Evolutionary conservation across 1,284 basidiomycete genomes (phyloP).

Genomic region (Cutaneotrichosporon sp.): DNA sequence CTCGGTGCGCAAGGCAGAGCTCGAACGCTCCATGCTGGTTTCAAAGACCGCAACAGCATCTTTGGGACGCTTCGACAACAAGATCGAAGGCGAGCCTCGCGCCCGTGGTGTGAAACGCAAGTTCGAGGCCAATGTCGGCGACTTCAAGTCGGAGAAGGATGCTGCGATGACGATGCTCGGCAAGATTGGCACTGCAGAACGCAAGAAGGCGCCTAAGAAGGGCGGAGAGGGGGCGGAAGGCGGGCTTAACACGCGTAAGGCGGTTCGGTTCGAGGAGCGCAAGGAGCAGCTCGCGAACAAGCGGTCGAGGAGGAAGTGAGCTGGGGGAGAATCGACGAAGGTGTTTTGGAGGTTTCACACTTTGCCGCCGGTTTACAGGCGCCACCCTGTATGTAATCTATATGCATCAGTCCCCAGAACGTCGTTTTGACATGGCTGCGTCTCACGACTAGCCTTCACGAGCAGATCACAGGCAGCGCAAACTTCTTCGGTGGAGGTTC

Average conservation of each 20-base stretch:
- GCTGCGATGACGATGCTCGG: slow-evolving; percentile 68
- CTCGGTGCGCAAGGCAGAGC: slow-evolving; percentile 62
- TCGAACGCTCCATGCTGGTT: slow-evolving; percentile 71
- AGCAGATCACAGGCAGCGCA: too few relatives aligned
- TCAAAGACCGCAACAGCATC: slow-evolving; percentile 84
- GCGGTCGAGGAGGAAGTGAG: slow-evolving; percentile 1
- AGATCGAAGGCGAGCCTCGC: slow-evolving; percentile 85
- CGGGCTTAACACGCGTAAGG: slow-evolving; percentile 70
- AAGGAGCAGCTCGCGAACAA: slow-evolving; percentile 12
- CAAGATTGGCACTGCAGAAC: slow-evolving; percentile 63
- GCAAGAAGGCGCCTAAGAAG: slow-evolving; percentile 52
- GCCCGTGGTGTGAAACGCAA: slow-evolving; percentile 85
- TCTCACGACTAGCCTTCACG: too few relatives aligned
- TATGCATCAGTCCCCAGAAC: slow-evolving; percentile 2
- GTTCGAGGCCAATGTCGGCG: slow-evolving; percentile 53
- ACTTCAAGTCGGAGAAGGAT: slow-evolving; percentile 62
- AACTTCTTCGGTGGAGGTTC: too few relatives aligned
- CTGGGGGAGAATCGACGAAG: not conserved
- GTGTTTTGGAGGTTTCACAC: not conserved
- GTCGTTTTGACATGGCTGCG: too few relatives aligned
- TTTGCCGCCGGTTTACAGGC: not conserved
- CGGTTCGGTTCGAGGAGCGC: slow-evolving; percentile 59
- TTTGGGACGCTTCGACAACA: slow-evolving; percentile 84
- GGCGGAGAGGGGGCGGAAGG: slow-evolving; percentile 50
- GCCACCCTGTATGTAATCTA: not conserved